Evolutionary conservation across 768 basidiomycete genomes (phyloP).

Genomic region (Pisolithus orientalis): DNA sequence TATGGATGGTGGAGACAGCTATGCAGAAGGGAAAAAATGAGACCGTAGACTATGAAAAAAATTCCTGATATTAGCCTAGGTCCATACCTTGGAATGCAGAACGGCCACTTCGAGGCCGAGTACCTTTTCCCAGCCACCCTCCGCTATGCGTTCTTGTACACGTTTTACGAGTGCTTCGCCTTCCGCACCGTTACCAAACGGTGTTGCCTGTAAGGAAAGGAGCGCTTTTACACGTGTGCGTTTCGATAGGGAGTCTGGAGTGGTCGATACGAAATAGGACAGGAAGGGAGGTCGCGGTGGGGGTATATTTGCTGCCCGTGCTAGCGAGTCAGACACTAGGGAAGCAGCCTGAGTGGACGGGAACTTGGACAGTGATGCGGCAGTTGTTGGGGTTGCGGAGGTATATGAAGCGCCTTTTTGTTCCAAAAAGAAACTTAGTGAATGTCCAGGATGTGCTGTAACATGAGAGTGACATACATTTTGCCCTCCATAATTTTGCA

Average conservation of each 20-base stretch:
- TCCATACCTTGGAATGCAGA: slow-evolving; percentile 65
- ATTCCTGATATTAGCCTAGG: background rate
- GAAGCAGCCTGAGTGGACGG: background rate
- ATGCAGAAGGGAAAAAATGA: background rate
- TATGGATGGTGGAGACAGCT: slow-evolving; percentile 16
- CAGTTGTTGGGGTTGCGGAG: slow-evolving; percentile 16
- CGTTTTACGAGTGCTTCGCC: slow-evolving; percentile 8
- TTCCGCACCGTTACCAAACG: slow-evolving; percentile 12
- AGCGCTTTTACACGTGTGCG: slow-evolving; percentile 64
- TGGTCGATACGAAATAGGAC: slow-evolving; percentile 75
- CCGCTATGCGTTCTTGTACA: slow-evolving; percentile 15
- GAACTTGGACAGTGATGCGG: slow-evolving; percentile 4
- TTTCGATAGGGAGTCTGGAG: slow-evolving; percentile 74
- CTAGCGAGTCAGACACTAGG: background rate
- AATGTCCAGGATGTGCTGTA: no score
- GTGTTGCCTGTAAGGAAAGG: slow-evolving; percentile 58
- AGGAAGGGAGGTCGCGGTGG: slow-evolving; percentile 28
- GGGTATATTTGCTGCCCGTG: background rate
- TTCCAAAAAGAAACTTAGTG: background rate
- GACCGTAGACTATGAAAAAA: background rate
- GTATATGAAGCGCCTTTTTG: slow-evolving; percentile 47
- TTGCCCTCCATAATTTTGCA: slow-evolving; percentile 64
- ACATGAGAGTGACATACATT: slow-evolving; percentile 36
- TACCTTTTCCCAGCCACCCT: slow-evolving; percentile 35
- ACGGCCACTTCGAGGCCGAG: slow-evolving; percentile 73